A percentile compares a stretch with the other conserved stretches of the same genome.
Evolutionary conservation across 805 yeast species (phyloP).

Genomic region (Zygosaccharomyces lentus): DNA sequence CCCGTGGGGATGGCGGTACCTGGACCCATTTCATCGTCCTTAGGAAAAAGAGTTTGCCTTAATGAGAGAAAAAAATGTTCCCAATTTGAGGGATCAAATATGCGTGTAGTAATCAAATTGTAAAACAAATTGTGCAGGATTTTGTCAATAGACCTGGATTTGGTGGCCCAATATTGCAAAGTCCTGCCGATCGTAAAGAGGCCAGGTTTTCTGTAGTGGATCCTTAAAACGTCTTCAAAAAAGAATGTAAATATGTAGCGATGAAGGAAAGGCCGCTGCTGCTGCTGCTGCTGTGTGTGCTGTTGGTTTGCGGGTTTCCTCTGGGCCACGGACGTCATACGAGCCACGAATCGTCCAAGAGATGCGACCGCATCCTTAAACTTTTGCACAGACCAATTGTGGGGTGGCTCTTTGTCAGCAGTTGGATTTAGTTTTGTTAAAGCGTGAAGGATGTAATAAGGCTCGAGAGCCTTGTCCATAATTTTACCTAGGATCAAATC

Average conservation of each 20-base stretch:
- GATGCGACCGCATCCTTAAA: background rate
- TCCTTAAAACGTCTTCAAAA: constrained; percentile 14
- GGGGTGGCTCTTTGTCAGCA: background rate
- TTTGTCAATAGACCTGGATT: constrained; percentile 9
- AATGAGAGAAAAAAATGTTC: constrained; percentile 11
- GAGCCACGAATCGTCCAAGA: constrained; percentile 1
- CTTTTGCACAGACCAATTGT: background rate
- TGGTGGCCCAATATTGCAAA: constrained; percentile 15
- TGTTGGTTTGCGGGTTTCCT: background rate
- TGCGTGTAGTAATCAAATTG: constrained; percentile 5
- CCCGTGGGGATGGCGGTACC: constrained; percentile 41
- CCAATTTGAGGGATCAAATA: background rate
- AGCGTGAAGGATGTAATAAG: constrained; percentile 24
- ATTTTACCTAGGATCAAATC: constrained; percentile 25
- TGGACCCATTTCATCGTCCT: constrained; percentile 48
- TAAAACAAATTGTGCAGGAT: constrained; percentile 9
- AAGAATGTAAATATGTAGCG: constrained; percentile 21
- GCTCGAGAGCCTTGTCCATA: constrained; percentile 26
- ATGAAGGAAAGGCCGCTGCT: constrained; percentile 9
- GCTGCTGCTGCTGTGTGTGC: background rate
- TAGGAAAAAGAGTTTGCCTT: constrained; percentile 44
- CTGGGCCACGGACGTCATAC: constrained; percentile 3
- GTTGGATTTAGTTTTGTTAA: constrained; percentile 12
- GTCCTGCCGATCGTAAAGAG: constrained; percentile 30
- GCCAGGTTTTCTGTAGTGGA: constrained; percentile 32